Conservation (phyloP, 2,329 filamentous ascomycete genomes). For the Trichoderma sp. region DNA sequence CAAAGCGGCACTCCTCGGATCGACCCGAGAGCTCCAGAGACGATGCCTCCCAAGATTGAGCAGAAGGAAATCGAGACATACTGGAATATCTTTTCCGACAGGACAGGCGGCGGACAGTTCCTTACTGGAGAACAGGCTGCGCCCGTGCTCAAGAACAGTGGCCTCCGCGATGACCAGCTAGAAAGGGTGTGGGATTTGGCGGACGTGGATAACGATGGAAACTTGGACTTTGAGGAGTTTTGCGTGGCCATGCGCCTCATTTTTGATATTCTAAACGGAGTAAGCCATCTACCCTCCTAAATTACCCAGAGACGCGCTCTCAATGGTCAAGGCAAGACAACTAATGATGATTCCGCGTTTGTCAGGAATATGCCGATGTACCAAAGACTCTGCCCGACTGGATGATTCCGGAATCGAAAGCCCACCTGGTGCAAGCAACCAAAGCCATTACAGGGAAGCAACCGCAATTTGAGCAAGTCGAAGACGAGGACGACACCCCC, state of each 20-base stretch:
- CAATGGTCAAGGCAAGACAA: too few relatives aligned
- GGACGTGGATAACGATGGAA: slow-evolving; percentile 95
- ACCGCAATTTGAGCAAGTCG: slow-evolving; percentile 80
- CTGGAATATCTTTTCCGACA: slow-evolving; percentile 64
- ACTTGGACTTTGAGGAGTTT: slow-evolving; percentile 98
- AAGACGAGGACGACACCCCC: slow-evolving; percentile 77
- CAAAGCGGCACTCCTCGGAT: slow-evolving; percentile 1
- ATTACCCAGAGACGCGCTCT: neutral
- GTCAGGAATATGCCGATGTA: slow-evolving; percentile 86
- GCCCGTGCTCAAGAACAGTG: slow-evolving; percentile 65
- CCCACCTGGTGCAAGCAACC: slow-evolving; percentile 82
- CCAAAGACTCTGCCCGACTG: slow-evolving; percentile 85
- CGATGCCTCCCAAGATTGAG: slow-evolving; percentile 62
- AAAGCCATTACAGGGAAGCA: slow-evolving; percentile 78
- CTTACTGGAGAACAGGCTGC: slow-evolving; percentile 63
- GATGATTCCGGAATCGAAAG: slow-evolving; percentile 94
- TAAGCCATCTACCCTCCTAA: slow-evolving; percentile 42
- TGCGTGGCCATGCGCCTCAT: slow-evolving; percentile 98
- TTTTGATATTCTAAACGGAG: slow-evolving; percentile 94
- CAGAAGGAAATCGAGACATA: slow-evolving; percentile 65
- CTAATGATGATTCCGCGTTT: slow-evolving; percentile 6
- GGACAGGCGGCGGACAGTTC: slow-evolving; percentile 61
- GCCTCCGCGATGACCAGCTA: slow-evolving; percentile 72
- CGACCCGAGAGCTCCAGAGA: slow-evolving; percentile 29
- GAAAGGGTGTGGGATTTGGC: slow-evolving; percentile 96